Percentiles rank a stretch among this genome's conserved stretches.
These are phyloP conservation scores for Lodderomyces beijingensis DNA, from an alignment of 1,139 yeast species.

Conservation along the genomic window DNA sequence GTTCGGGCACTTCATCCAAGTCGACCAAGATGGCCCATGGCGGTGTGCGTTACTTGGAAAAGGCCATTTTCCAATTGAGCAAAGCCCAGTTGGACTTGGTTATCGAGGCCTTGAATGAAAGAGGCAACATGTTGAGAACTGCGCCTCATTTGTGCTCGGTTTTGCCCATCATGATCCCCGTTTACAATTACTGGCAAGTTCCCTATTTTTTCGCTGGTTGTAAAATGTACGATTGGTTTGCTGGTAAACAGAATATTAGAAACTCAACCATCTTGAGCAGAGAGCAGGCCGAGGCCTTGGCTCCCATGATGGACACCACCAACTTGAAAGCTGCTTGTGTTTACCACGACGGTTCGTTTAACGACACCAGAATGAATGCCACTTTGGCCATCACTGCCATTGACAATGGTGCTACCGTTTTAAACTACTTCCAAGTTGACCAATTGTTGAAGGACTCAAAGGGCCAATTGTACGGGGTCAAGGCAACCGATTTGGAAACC, in stretches of 20 bases:
- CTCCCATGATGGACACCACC: conserved; percentile 82
- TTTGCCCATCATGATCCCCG: conserved; percentile 92
- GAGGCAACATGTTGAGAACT: conserved; percentile 82
- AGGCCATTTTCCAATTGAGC: conserved; percentile 87
- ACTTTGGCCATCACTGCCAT: conserved; percentile 83
- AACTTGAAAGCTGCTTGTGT: conserved; percentile 87
- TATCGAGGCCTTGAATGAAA: conserved; percentile 89
- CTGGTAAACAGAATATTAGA: conserved; percentile 83
- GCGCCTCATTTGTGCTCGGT: conserved; percentile 91
- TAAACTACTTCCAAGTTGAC: conserved; percentile 81
- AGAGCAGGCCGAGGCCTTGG: conserved; percentile 64
- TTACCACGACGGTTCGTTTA: conserved; percentile 93
- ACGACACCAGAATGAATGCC: conserved; percentile 88
- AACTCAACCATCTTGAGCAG: conserved; percentile 71
- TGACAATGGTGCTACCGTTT: conserved; percentile 82
- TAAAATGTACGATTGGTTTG: conserved; percentile 88
- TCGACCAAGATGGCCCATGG: conserved; percentile 98
- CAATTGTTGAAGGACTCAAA: conserved; percentile 63
- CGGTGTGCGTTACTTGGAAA: conserved; percentile 92
- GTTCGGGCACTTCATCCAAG: conserved; percentile 88
- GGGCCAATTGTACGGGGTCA: conserved; percentile 67
- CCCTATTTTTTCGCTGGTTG: conserved; percentile 94
- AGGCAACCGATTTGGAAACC: conserved; percentile 71
- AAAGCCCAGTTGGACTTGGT: conserved; percentile 90
- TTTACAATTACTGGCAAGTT: conserved; percentile 92